Evolutionary conservation across 352 stramenopile genomes (phyloP).

Genomic region (Pythium dissimile): DNA sequence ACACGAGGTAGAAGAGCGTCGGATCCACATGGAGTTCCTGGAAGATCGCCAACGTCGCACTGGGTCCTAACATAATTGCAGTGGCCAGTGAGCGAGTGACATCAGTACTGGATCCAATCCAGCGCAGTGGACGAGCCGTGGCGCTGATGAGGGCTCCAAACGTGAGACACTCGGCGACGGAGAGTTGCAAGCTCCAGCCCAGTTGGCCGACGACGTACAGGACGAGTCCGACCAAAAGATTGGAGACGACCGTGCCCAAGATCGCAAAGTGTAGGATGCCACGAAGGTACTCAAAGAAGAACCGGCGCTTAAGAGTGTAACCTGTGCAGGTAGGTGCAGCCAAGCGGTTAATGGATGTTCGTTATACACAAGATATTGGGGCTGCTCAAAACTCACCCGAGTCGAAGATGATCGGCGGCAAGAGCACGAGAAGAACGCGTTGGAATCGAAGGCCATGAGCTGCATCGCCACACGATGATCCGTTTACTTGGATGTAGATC

Average conservation of each 20-base stretch:
- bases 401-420: slow-evolving; percentile 87
- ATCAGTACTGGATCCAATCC: too few relatives aligned
- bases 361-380: too few relatives aligned
- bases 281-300: slow-evolving; percentile 72
- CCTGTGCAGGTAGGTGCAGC: too few relatives aligned
- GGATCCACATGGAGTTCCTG: slow-evolving; percentile 58
- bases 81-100: too few relatives aligned
- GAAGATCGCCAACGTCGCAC: slow-evolving; percentile 80
- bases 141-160: slow-evolving; percentile 78
- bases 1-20: slow-evolving; percentile 82
- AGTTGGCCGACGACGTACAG: slow-evolving; percentile 36
- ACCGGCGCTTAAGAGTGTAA: slow-evolving; percentile 56
- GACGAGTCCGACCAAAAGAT: slow-evolving; percentile 45
- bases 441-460: slow-evolving; percentile 54
- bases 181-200: slow-evolving; percentile 33
- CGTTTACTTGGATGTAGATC: background rate
- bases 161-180: slow-evolving; percentile 55
- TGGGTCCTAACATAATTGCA: slow-evolving; percentile 30
- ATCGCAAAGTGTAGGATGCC: slow-evolving; percentile 70
- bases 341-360: background rate
- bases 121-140: slow-evolving; percentile 21
- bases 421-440: slow-evolving; percentile 80
- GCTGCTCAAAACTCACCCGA: slow-evolving; percentile 26
- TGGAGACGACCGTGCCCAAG: slow-evolving; percentile 62
- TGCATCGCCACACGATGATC: background rate